A percentile compares a stretch with the other conserved stretches of the same genome.
Conservation (phyloP, 1,284 basidiomycete species). For the Peniophora sp. region DNA sequence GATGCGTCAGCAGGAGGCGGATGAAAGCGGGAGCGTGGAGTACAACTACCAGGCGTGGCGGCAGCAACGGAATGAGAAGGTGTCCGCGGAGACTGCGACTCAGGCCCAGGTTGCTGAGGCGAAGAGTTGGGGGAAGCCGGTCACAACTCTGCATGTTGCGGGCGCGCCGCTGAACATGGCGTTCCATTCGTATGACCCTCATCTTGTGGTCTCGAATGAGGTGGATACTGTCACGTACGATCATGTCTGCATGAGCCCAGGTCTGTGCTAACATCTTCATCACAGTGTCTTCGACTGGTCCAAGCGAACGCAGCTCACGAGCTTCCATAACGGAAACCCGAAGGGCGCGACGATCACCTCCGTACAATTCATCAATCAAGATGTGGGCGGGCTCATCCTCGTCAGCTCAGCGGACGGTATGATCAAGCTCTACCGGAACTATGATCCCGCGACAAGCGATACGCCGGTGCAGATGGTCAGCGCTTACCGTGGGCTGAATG, state of each 20-base stretch:
- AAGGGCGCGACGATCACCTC: constrained; percentile 80
- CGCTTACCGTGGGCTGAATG: constrained; percentile 85
- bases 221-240: constrained; percentile 78
- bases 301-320: constrained; percentile 65
- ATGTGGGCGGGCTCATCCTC: constrained; percentile 86
- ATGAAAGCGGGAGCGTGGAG: constrained; percentile 89
- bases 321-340: constrained; percentile 88
- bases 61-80: constrained; percentile 82
- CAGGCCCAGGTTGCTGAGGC: constrained; percentile 63
- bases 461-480: constrained; percentile 81
- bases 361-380: constrained; percentile 93
- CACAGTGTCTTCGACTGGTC: constrained; percentile 93
- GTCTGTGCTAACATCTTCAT: neutral
- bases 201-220: constrained; percentile 84
- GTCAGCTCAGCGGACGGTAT: constrained; percentile 90
- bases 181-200: constrained; percentile 91
- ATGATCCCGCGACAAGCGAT: constrained; percentile 59
- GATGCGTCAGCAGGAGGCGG: constrained; percentile 93
- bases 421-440: constrained; percentile 88
- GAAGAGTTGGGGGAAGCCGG: constrained; percentile 74
- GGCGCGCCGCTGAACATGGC: constrained; percentile 72
- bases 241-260: constrained; percentile 6
- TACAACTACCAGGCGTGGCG: constrained; percentile 98
- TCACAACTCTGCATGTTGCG: constrained; percentile 66
- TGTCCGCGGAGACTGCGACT: constrained; percentile 62